These are phyloP conservation scores for Pseudogymnoascus sp. DNA, from an alignment of 2,329 filamentous ascomycete genomes.

Conservation along the genomic window DNA sequence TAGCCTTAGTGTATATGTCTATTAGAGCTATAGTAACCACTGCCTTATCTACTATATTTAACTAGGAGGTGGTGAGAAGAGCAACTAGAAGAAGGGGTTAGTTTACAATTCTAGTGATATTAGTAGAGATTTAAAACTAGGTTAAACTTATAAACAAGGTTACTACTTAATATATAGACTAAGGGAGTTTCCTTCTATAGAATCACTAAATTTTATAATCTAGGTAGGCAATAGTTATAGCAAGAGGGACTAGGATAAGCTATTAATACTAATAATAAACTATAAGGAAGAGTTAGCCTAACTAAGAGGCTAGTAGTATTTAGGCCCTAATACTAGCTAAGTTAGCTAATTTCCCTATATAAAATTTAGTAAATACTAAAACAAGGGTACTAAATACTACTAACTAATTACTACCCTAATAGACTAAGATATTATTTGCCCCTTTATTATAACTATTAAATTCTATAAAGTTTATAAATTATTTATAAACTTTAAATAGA, in stretches of 20 bases:
- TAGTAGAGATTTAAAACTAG: not conserved
- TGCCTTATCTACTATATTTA: not conserved
- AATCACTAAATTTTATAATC: not conserved
- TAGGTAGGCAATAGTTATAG: not conserved
- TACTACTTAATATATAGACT: conserved; percentile 10
- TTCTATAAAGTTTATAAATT: not conserved
- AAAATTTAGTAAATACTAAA: too few species aligned
- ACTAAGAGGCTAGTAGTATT: too few species aligned
- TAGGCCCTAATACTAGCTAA: too few species aligned
- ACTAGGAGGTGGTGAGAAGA: conserved; percentile 1
- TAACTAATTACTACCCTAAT: too few species aligned
- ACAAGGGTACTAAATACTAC: too few species aligned
- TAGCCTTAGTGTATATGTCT: conserved; percentile 3
- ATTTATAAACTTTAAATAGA: not conserved
- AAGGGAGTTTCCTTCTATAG: conserved; percentile 8
- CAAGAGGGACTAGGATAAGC: not conserved
- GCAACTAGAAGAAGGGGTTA: not conserved
- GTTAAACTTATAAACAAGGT: not conserved
- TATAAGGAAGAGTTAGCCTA: not conserved
- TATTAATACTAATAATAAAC: not conserved
- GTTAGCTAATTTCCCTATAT: too few species aligned
- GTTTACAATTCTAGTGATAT: not conserved
- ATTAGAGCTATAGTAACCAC: not conserved
- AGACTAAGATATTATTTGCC: too few species aligned
- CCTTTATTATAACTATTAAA: too few species aligned